Evolutionary conservation across 805 yeast genomes (phyloP).

Genomic region (Starmerella etchellsii): DNA sequence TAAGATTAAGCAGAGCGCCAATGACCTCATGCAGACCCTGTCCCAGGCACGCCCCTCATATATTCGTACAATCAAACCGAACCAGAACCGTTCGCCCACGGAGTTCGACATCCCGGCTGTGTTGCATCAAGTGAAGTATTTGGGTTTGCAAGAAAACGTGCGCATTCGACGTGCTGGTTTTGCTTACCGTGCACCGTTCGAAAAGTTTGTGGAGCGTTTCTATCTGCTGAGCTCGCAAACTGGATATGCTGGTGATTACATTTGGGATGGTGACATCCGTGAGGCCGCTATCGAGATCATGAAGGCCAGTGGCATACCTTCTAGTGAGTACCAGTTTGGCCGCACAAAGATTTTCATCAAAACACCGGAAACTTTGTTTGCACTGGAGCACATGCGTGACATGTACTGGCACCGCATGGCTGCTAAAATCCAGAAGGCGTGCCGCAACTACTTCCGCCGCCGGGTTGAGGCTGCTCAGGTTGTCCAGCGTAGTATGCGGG

Average conservation of each 20-base stretch:
- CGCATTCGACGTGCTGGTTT: constrained; percentile 97
- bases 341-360: constrained; percentile 85
- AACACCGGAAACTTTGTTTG: constrained; percentile 92
- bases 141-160: constrained; percentile 93
- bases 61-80: constrained; percentile 94
- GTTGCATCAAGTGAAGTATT: constrained; percentile 85
- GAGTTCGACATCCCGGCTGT: constrained; percentile 86
- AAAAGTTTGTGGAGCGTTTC: constrained; percentile 89
- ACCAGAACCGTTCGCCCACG: constrained; percentile 78
- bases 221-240: constrained; percentile 76
- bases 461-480: constrained; percentile 78
- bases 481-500: constrained; percentile 66
- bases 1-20: constrained; percentile 84
- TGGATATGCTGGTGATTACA: constrained; percentile 78
- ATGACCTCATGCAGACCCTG: constrained; percentile 73
- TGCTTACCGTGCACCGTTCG: constrained; percentile 94
- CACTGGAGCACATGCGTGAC: constrained; percentile 91
- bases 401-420: constrained; percentile 98
- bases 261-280: constrained; percentile 48
- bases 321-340: constrained; percentile 79
- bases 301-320: constrained; percentile 55
- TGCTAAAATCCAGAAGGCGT: constrained; percentile 90
- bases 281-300: constrained; percentile 44
- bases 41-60: constrained; percentile 90
- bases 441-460: constrained; percentile 71